Evolutionary conservation across 352 stramenopile species (phyloP).

Genomic region (Phytophthora ohioensis): DNA sequence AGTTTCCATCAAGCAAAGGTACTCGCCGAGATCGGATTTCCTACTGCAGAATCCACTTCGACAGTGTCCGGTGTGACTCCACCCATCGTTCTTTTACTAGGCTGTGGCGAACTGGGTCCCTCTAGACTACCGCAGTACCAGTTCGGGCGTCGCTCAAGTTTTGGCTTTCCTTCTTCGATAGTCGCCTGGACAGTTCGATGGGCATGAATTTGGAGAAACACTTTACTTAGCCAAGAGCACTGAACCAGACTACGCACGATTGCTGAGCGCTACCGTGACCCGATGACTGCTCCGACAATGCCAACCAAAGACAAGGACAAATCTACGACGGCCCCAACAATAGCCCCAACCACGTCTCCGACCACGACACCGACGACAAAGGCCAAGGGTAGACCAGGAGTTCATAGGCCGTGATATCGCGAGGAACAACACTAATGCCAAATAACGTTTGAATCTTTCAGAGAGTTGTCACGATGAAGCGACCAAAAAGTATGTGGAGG

Average conservation of each 20-base stretch:
- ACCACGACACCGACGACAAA: background rate
- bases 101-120: slow-evolving; percentile 25
- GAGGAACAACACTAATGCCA: background rate
- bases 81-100: slow-evolving; percentile 31
- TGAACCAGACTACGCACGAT: slow-evolving; percentile 23
- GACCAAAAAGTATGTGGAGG: background rate
- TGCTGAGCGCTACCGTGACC: background rate
- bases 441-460: background rate
- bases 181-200: slow-evolving; percentile 47
- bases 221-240: slow-evolving; percentile 49
- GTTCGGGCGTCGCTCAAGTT: slow-evolving; percentile 38
- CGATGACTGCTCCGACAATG: too few species aligned
- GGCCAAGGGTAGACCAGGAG: background rate
- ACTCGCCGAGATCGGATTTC: slow-evolving; percentile 61
- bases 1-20: slow-evolving; percentile 44
- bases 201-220: slow-evolving; percentile 47
- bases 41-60: slow-evolving; percentile 40
- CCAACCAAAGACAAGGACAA: too few species aligned
- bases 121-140: slow-evolving; percentile 5
- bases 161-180: slow-evolving; percentile 68
- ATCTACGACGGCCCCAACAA: too few species aligned
- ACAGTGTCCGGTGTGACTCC: slow-evolving; percentile 39
- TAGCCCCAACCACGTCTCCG: too few species aligned
- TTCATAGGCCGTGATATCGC: background rate
- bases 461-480: slow-evolving; percentile 1